These are phyloP conservation scores for Cryphonectria radicalis DNA, from an alignment of 2,329 filamentous ascomycete genomes.

Conservation along the genomic window DNA sequence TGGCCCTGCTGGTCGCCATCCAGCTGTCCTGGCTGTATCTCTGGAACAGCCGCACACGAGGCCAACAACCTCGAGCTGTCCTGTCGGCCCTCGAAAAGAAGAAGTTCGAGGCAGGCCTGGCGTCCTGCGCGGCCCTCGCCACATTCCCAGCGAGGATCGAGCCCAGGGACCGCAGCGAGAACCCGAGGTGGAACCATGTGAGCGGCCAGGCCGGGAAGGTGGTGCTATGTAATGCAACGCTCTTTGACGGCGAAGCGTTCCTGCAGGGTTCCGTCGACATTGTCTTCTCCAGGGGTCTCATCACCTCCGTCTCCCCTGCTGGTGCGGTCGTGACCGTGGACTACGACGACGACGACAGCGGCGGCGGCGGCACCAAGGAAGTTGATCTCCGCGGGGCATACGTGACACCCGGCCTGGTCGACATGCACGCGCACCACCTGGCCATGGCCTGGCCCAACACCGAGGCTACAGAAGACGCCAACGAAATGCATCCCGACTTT, in stretches of 20 bases:
- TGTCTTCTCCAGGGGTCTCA: slow-evolving; percentile 43
- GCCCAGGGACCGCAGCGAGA: slow-evolving; percentile 31
- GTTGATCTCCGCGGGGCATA: slow-evolving; percentile 43
- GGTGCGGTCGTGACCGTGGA: slow-evolving; percentile 19
- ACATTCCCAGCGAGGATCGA: slow-evolving; percentile 15
- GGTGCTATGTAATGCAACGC: slow-evolving; percentile 45
- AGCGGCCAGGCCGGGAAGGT: slow-evolving; percentile 44
- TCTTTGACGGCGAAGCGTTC: slow-evolving; percentile 48
- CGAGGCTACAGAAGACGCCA: slow-evolving; percentile 41
- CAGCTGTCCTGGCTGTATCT: slow-evolving; percentile 15
- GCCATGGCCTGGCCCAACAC: slow-evolving; percentile 39
- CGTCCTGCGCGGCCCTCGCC: slow-evolving; percentile 20
- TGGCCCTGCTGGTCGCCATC: background rate
- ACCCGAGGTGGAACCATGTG: slow-evolving; percentile 46
- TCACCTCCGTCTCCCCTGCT: slow-evolving; percentile 37
- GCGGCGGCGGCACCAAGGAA: slow-evolving; percentile 29
- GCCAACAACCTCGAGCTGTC: background rate
- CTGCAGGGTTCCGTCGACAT: slow-evolving; percentile 42
- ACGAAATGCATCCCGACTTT: slow-evolving; percentile 41
- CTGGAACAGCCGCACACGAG: slow-evolving; percentile 1
- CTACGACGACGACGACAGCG: slow-evolving; percentile 13
- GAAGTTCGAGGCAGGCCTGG: slow-evolving; percentile 25
- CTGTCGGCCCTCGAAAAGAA: slow-evolving; percentile 17
- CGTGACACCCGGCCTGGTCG: slow-evolving; percentile 50
- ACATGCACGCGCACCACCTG: slow-evolving; percentile 51